Evolutionary conservation across 345 rosid genomes (phyloP).

Genomic region (Gossypium stocksii): DNA sequence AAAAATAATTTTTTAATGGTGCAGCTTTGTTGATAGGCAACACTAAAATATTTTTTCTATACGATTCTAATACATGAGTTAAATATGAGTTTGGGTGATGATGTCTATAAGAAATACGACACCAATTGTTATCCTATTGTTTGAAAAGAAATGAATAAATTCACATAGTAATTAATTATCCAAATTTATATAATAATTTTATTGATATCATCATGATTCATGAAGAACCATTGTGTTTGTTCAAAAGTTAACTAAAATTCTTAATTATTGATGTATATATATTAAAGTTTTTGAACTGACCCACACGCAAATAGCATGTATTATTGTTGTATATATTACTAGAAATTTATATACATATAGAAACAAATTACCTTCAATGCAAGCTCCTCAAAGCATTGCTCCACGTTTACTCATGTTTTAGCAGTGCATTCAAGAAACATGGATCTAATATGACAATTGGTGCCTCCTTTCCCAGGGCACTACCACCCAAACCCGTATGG

Average conservation of each 20-base stretch:
- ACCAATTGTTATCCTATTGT: no score
- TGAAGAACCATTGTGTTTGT: background rate
- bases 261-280: background rate
- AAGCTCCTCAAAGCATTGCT: slow-evolving; percentile 83
- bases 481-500: no score
- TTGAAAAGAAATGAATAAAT: background rate
- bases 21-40: no score
- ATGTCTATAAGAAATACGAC: accelerated
- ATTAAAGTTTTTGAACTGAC: background rate
- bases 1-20: no score
- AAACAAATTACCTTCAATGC: slow-evolving; percentile 63
- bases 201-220: background rate
- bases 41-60: no score
- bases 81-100: no score
- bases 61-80: no score
- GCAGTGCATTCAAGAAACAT: slow-evolving; percentile 89
- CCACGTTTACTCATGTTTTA: slow-evolving; percentile 78
- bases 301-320: background rate
- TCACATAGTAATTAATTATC: no score
- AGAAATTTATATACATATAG: background rate
- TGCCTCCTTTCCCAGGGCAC: no score
- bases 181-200: no score
- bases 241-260: background rate
- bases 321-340: background rate
- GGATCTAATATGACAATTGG: slow-evolving; percentile 28